Conservation (phyloP, 176 grass and related monocot genomes). For the Thalia dealbata region DNA sequence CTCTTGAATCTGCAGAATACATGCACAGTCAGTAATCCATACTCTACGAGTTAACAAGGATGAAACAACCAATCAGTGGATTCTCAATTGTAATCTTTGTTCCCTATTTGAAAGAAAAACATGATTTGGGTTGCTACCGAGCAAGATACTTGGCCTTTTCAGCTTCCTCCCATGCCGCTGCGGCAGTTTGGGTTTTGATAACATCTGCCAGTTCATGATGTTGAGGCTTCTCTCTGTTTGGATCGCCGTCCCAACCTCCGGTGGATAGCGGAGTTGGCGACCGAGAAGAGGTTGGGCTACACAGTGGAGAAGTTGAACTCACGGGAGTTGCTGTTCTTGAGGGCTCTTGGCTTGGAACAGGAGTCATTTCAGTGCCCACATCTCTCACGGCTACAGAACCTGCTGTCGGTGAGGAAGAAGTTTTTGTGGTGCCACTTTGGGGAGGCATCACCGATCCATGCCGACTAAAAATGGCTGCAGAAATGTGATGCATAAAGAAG, state of each 20-base stretch:
- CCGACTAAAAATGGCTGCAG: conserved; percentile 54
- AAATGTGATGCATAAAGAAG: not conserved
- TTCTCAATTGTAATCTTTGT: too few relatives aligned
- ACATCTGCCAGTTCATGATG: conserved; percentile 39
- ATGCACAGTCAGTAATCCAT: not conserved
- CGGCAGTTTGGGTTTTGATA: conserved; percentile 35
- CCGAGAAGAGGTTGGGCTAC: conserved; percentile 57
- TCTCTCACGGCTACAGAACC: conserved; percentile 92
- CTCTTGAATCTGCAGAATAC: conserved; percentile 58
- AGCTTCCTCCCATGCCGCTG: conserved; percentile 79
- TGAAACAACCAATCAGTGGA: too few relatives aligned
- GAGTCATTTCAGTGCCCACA: conserved; percentile 99
- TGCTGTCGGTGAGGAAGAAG: conserved; percentile 52
- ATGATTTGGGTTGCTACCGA: conserved; percentile 27
- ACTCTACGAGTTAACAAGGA: not conserved
- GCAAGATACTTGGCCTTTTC: conserved; percentile 89
- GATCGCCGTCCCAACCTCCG: conserved; percentile 32
- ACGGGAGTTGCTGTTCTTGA: conserved; percentile 79
- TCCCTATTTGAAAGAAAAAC: not conserved
- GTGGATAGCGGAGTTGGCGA: conserved; percentile 46
- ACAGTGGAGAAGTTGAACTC: conserved; percentile 32
- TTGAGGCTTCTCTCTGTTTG: conserved; percentile 26
- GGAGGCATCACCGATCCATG: conserved; percentile 45
- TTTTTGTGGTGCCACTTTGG: conserved; percentile 48
- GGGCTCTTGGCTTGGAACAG: conserved; percentile 87